phyloP scores from a whole-genome alignment of 1,284 basidiomycete species.

The Ceratobasidium sp. region DNA sequence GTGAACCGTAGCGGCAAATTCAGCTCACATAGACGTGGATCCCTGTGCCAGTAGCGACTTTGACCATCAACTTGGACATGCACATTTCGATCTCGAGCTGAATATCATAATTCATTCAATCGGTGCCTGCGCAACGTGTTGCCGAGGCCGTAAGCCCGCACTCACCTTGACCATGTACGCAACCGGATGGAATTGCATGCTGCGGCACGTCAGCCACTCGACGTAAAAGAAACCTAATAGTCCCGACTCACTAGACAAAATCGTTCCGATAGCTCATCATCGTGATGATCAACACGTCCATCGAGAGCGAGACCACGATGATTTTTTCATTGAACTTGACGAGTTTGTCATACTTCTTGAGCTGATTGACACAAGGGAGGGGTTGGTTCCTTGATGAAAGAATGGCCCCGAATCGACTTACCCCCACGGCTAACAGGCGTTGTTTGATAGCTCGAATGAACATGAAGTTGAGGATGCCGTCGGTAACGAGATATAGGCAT shows the following conservation, averaged over 20 bases:
- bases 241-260: conserved; percentile 40
- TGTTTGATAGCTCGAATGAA: conserved; percentile 47
- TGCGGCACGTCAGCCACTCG: background rate
- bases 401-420: conserved; percentile 1
- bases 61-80: conserved; percentile 45
- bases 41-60: conserved; percentile 40
- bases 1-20: no score
- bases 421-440: conserved; percentile 46
- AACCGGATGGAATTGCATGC: conserved; percentile 45
- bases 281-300: conserved; percentile 48
- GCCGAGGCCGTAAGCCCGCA: no score
- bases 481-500: conserved; percentile 49
- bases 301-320: conserved; percentile 46
- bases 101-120: background rate
- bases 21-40: conserved; percentile 23
- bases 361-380: background rate
- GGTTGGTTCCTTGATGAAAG: background rate
- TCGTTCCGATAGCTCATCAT: conserved; percentile 48
- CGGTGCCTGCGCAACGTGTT: no score
- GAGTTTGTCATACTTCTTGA: conserved; percentile 47
- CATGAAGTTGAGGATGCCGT: conserved; percentile 46
- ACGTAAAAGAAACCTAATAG: background rate
- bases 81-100: conserved; percentile 47
- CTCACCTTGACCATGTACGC: conserved; percentile 47
- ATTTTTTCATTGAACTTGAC: conserved; percentile 48